Evolutionary conservation across 495 filamentous ascomycete species (phyloP), one percentile per base, ranked within the genome.

Genomic region (Penicillium cosmopolitanum): DNA sequence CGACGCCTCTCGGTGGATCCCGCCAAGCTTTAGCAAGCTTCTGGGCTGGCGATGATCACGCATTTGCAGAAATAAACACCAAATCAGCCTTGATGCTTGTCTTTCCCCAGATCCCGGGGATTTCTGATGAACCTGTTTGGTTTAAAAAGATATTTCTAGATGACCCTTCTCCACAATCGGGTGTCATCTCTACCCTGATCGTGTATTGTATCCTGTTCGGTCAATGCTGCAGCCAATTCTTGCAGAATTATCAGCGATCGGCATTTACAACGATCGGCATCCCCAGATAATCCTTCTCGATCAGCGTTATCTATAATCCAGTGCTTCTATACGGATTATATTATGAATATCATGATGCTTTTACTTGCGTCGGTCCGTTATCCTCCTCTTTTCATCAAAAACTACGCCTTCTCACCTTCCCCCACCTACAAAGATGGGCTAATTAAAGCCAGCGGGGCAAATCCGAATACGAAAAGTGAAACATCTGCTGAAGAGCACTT

Each of bases 21-120:
- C 44, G 59, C 62, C 62, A 67, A 67, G 62, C 56, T 60, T 38
- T 50, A 40, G 47, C 59, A 67, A 67, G 65, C 65, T 67, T 67
- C 50, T 48, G 40, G 15, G 18, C 21, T 46, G 18, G 8, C 54
- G 35, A 44, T 44, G 42, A 44, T 44, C 42, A 10, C 12, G 8
- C 15, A 44, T 13, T 9, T 16, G 16, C 42, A 44, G 42, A 44
- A 44, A 4, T 9, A n/a, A n/a, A n/a, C 11, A 13, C 10, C 36
- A 38, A n/a, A 13, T 13, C 15, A 12, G 11, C 12, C 36, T n/a
- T 13, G 15, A 10, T 38, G 28, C 28, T n/a, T 13, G 36, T 38
- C 4, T 16, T 44, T 44, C n/a, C 42, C 42, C 42, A 18, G 42
- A 44, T 44, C 7, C n/a, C 10, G 8, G n/a, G n/a, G 16, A 10